phyloP scores from a whole-genome alignment of 139 green algal genomes.

The Gonium pectorale region DNA sequence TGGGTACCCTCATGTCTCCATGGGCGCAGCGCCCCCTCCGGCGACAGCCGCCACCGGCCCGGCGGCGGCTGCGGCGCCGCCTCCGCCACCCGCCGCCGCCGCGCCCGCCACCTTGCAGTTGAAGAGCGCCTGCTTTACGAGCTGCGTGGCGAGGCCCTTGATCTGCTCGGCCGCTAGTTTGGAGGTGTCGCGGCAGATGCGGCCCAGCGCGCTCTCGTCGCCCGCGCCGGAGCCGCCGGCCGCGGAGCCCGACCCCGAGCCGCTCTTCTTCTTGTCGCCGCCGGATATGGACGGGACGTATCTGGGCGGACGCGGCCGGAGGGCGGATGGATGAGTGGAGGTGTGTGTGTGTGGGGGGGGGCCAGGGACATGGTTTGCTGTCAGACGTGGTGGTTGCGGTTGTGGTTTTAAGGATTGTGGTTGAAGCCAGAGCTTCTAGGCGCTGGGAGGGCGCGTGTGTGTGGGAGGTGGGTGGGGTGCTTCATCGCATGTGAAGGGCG shows the following conservation, averaged over 20 bases:
- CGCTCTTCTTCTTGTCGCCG: constrained; percentile 19
- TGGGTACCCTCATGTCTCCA: constrained; percentile 21
- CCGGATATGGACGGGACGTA: constrained; percentile 4
- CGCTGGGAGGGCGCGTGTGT: no score
- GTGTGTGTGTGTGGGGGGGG: neutral
- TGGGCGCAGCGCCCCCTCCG: neutral
- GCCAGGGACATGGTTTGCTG: no score
- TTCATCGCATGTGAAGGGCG: no score
- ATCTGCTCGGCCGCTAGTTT: constrained; percentile 91
- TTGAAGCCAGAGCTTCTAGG: no score
- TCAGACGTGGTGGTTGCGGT: no score
- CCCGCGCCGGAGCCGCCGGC: neutral
- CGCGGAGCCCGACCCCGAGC: neutral
- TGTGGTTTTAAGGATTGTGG: no score
- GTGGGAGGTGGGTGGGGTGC: no score
- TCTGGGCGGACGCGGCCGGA: neutral
- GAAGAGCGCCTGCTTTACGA: constrained; percentile 77
- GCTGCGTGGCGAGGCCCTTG: constrained; percentile 86
- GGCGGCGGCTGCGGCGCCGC: neutral
- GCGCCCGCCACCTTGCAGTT: constrained; percentile 49
- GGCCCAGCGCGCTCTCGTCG: constrained; percentile 40
- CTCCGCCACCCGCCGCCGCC: neutral
- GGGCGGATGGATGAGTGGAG: neutral
- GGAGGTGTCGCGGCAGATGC: constrained; percentile 70
- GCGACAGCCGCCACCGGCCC: neutral